Evolutionary conservation across 2,329 filamentous ascomycete genomes (phyloP).

Genomic region (Beauveria brongniartii): DNA sequence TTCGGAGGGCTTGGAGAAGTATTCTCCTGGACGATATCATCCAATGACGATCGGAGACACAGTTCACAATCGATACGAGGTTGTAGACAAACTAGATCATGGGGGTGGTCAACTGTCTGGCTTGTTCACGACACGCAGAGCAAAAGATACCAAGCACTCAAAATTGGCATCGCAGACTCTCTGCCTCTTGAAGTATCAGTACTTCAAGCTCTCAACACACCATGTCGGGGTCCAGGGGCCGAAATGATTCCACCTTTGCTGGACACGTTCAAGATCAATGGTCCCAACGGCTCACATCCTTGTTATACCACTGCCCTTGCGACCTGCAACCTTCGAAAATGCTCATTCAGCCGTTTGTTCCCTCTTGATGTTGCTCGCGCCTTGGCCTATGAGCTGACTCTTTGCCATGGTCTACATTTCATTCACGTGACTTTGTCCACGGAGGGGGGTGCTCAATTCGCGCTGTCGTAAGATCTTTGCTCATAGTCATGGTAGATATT

Average conservation of each 20-base stretch:
- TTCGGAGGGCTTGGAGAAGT: neutral
- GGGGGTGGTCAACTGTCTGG: conserved; percentile 11
- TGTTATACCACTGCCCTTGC: neutral
- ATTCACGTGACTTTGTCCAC: neutral
- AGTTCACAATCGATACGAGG: conserved; percentile 5
- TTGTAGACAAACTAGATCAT: conserved; percentile 13
- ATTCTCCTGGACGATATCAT: conserved; percentile 3
- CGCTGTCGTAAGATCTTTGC: neutral
- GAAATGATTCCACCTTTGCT: neutral
- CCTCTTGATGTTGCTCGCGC: conserved; percentile 3
- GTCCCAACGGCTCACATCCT: neutral
- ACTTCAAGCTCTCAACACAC: neutral
- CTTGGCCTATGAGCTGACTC: conserved; percentile 1
- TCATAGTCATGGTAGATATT: neutral
- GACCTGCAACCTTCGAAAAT: neutral
- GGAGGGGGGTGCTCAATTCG: neutral
- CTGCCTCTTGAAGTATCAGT: neutral
- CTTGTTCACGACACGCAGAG: conserved; percentile 6
- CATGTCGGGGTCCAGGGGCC: neutral
- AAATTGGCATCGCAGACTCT: conserved; percentile 8
- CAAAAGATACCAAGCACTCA: conserved; percentile 6
- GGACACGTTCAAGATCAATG: neutral
- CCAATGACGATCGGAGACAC: conserved; percentile 8
- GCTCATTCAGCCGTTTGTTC: neutral
- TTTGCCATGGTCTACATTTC: conserved; percentile 9